Conservation (phyloP, 1,139 yeast genomes). For the Nakaseomyces delphensis region DNA sequence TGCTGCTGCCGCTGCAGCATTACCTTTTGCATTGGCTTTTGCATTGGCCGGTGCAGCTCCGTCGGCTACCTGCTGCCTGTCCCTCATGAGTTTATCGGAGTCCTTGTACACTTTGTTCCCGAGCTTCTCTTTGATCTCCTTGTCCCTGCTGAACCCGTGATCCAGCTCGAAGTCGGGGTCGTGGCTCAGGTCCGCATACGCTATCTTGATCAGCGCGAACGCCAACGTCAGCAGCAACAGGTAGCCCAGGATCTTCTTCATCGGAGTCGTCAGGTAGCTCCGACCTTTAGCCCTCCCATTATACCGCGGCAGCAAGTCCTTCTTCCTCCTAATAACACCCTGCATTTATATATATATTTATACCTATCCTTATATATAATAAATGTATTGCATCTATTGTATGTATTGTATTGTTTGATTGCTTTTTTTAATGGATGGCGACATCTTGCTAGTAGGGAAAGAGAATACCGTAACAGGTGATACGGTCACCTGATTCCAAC, state of each 20-base stretch:
- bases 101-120: slow-evolving; percentile 5
- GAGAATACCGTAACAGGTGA: no score
- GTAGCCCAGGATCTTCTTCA: slow-evolving; percentile 36
- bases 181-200: slow-evolving; percentile 14
- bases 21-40: not conserved
- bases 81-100: not conserved
- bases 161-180: slow-evolving; percentile 25
- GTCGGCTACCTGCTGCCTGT: not conserved
- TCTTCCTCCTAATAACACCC: slow-evolving; percentile 31
- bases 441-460: no score
- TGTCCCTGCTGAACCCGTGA: slow-evolving; percentile 6
- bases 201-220: slow-evolving; percentile 28
- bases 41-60: not conserved
- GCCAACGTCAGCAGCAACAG: slow-evolving; percentile 29
- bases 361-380: no score
- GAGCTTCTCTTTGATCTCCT: slow-evolving; percentile 6
- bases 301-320: slow-evolving; percentile 29
- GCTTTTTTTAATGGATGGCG: no score
- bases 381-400: no score
- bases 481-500: no score
- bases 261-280: slow-evolving; percentile 36
- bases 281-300: slow-evolving; percentile 7
- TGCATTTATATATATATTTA: slow-evolving; percentile 26
- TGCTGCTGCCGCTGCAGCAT: slow-evolving; percentile 1
- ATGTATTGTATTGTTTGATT: no score